phyloP scores from a whole-genome alignment of 768 basidiomycete species.

The Fomitopsis serialis region DNA sequence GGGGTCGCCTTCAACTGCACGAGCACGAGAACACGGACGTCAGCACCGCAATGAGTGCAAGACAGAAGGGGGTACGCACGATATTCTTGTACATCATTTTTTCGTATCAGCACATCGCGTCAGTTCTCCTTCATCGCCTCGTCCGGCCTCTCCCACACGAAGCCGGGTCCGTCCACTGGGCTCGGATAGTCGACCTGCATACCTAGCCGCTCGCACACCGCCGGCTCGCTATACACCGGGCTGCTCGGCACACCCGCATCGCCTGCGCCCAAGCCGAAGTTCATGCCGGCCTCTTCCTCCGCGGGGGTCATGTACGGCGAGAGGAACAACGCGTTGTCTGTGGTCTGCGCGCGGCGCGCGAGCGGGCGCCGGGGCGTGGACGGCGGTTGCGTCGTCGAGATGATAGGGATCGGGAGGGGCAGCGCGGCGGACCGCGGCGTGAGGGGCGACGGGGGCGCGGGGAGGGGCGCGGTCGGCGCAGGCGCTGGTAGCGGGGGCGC shows the following conservation, averaged over 20 bases:
- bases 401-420: conserved; percentile 4
- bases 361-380: conserved; percentile 12
- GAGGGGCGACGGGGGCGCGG: conserved; percentile 5
- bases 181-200: conserved; percentile 19
- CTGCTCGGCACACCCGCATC: conserved; percentile 5
- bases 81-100: too few relatives aligned
- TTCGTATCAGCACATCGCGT: neutral
- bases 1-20: too few relatives aligned
- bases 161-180: conserved; percentile 12
- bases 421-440: neutral
- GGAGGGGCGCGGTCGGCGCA: conserved; percentile 16
- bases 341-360: conserved; percentile 13
- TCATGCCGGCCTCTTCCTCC: conserved; percentile 2
- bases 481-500: conserved; percentile 13
- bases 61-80: too few relatives aligned
- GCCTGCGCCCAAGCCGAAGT: neutral
- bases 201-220: neutral
- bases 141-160: neutral
- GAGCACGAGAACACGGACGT: too few relatives aligned
- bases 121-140: conserved; percentile 4
- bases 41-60: too few relatives aligned
- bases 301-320: conserved; percentile 5
- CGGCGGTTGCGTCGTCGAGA: conserved; percentile 2
- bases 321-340: conserved; percentile 9
- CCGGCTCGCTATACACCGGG: conserved; percentile 4